Percentiles rank a stretch among this genome's conserved stretches.
These are phyloP conservation scores for Boechera retrofracta DNA, from an alignment of 345 rosid genomes.

Conservation along the genomic window DNA sequence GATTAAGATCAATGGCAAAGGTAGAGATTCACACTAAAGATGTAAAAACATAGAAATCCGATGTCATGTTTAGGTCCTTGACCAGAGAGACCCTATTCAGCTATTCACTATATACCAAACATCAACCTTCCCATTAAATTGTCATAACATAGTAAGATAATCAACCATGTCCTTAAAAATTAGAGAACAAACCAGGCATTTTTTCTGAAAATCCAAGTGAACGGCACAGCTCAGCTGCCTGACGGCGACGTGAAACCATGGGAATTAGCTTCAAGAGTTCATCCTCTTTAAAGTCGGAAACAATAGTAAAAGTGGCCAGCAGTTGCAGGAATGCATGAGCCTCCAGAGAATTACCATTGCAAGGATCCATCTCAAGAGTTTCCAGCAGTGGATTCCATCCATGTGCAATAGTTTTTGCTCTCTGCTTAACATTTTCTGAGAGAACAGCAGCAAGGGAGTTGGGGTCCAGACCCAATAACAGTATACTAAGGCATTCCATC, in stretches of 20 bases:
- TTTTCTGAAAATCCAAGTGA: slow-evolving; percentile 85
- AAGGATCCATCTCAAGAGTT: slow-evolving; percentile 74
- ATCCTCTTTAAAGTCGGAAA: slow-evolving; percentile 76
- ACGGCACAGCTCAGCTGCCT: slow-evolving; percentile 91
- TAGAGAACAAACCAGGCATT: slow-evolving; percentile 85
- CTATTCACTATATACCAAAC: slow-evolving; percentile 7
- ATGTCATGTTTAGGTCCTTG: slow-evolving; percentile 5
- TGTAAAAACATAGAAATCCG: neutral
- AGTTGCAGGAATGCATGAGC: slow-evolving; percentile 99
- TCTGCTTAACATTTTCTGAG: slow-evolving; percentile 67
- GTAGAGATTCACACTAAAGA: slow-evolving; percentile 12
- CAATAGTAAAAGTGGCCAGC: slow-evolving; percentile 83
- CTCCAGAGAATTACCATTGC: slow-evolving; percentile 98
- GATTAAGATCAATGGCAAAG: slow-evolving; percentile 27
- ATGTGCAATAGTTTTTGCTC: slow-evolving; percentile 80
- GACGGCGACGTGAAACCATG: slow-evolving; percentile 99
- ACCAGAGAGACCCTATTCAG: slow-evolving; percentile 8
- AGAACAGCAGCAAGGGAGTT: slow-evolving; percentile 59
- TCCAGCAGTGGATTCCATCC: slow-evolving; percentile 93
- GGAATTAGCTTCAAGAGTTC: slow-evolving; percentile 79
- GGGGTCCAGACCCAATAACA: slow-evolving; percentile 59
- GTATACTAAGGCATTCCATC: slow-evolving; percentile 94
- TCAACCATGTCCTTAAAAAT: slow-evolving; percentile 6
- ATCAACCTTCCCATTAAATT: slow-evolving; percentile 4
- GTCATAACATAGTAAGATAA: neutral